These are phyloP conservation scores for Aureobasidium sp. DNA, from an alignment of 2,329 filamentous ascomycete species.

Conservation along the genomic window DNA sequence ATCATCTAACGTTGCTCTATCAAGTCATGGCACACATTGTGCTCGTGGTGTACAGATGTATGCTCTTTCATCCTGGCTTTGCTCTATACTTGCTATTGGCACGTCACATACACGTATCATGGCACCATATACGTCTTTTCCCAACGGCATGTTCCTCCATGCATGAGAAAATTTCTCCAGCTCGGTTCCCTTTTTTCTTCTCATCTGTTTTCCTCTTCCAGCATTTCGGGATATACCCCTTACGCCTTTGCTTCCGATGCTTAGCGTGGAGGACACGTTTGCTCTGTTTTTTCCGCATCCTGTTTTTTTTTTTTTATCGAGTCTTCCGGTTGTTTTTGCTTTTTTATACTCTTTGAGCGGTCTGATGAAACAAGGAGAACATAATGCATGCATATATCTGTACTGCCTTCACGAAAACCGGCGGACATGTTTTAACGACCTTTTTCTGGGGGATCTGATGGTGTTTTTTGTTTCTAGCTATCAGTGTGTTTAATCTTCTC, in stretches of 20 bases:
- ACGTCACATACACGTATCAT: neutral
- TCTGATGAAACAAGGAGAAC: neutral
- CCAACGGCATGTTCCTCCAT: neutral
- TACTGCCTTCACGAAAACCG: neutral
- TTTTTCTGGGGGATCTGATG: neutral
- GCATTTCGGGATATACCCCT: neutral
- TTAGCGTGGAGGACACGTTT: neutral
- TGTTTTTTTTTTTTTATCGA: too few relatives aligned
- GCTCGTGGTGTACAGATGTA: neutral
- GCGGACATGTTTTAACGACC: neutral
- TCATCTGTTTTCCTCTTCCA: slow-evolving; percentile 41
- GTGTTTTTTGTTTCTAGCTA: neutral
- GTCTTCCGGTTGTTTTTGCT: neutral
- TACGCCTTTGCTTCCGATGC: neutral
- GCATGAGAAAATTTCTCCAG: too few relatives aligned
- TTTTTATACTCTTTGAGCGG: neutral
- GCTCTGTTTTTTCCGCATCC: too few relatives aligned
- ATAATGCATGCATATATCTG: neutral
- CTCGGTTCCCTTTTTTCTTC: neutral
- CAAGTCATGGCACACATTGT: too few relatives aligned
- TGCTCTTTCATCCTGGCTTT: neutral
- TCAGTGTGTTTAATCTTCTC: too few relatives aligned
- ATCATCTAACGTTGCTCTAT: neutral
- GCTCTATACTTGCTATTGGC: neutral
- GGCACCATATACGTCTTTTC: neutral